Base-by-base conservation (phyloP, 2,329 filamentous ascomycete genomes). In the Clonostachys solani region DNA sequence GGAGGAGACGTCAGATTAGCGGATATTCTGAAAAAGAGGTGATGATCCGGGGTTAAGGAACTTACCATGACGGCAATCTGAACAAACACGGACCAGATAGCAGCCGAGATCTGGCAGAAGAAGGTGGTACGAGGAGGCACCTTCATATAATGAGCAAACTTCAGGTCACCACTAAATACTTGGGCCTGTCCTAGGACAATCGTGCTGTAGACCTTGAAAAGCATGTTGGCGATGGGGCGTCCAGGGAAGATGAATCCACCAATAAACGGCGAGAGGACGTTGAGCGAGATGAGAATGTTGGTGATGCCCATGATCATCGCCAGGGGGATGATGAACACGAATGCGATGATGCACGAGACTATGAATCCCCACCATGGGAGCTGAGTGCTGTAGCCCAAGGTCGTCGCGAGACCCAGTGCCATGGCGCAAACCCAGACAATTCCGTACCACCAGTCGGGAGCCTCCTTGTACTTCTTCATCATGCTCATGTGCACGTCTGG, bases 391-490 rank as follows among this genome's bases (percentile, higher is more conserved):
- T 71, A 18, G 5, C 69, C 49, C 18, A 75, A 70, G n/a, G 78
- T 62, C 7, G 19, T 33, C 17, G 40, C 17, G 33, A 69, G 66
- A n/a, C 63, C 61, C 6, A 83, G 65, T 4, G 60, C 75, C 15
- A 80, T 63, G 63, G 79, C 77, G 45, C 71, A 23, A 4, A 68
- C 49, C 17, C 74, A 70, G 16, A 78, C 62, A 6, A 50, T 51
- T 1, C 59, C 54, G 50, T 81, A 84, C 80, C 80, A 84, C 76
- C 75, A 83, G 36, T 74, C 60, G 1, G 80, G 80, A 1, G 73
- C 75, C 35, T 76, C 65, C 49, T 71, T 70, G 58, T 81, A 84
- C 48, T 73, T 75, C 34, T 65, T 57, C 79, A 84, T 84, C 46
- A 84, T 66, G 49, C 72, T 72, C 43, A 67, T 61, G 53, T 81